These are phyloP conservation scores for Wickerhamomyces silvicola DNA, from an alignment of 805 yeast genomes.

Conservation along the genomic window DNA sequence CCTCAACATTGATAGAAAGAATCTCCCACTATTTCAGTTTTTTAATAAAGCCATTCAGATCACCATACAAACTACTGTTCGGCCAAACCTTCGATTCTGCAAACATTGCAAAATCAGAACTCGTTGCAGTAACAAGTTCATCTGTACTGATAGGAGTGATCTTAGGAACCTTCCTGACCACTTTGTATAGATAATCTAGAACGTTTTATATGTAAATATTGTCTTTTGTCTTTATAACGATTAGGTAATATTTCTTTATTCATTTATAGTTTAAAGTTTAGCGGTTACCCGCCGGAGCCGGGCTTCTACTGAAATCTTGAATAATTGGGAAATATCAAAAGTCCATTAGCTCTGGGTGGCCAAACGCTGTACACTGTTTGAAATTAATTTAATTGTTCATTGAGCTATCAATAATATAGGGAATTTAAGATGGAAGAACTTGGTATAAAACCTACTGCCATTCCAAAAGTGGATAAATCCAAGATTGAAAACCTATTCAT, in stretches of 20 bases:
- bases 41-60: constrained; percentile 5
- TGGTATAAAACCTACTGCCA: constrained; percentile 38
- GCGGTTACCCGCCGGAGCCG: too few species aligned
- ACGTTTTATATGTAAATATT: too few species aligned
- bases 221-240: too few species aligned
- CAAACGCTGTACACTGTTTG: constrained; percentile 5
- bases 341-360: constrained; percentile 17
- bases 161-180: constrained; percentile 6
- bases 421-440: constrained; percentile 49
- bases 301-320: too few species aligned
- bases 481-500: constrained; percentile 23
- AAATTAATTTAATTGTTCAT: too few species aligned
- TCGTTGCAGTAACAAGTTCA: constrained; percentile 1
- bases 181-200: constrained; percentile 1
- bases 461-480: constrained; percentile 27
- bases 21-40: background rate
- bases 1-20: background rate
- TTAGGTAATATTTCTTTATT: too few species aligned
- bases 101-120: constrained; percentile 2
- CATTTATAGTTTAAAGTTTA: too few species aligned
- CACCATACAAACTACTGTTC: constrained; percentile 10
- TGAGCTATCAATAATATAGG: background rate
- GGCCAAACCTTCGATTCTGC: constrained; percentile 1
- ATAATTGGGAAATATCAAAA: too few species aligned
- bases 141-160: constrained; percentile 6